These are phyloP conservation scores for Candida peoriensis DNA, from an alignment of 805 yeast genomes.

Conservation along the genomic window DNA sequence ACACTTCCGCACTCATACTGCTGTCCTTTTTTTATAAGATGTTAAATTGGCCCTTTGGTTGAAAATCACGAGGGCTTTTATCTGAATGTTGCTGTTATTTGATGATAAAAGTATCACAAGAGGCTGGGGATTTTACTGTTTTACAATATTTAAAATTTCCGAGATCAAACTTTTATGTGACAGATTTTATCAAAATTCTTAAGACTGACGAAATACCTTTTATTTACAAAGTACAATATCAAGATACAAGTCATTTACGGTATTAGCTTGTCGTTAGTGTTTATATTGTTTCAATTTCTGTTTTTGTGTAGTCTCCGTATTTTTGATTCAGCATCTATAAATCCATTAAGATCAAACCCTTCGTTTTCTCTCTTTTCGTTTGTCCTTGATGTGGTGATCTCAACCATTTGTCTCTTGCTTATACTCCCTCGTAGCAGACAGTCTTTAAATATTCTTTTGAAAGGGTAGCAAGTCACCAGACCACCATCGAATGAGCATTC, in stretches of 20 bases:
- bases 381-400: conserved; percentile 33
- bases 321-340: conserved; percentile 4
- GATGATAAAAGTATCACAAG: not conserved
- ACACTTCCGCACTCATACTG: too few relatives aligned
- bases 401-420: conserved; percentile 26
- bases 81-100: too few relatives aligned
- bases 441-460: conserved; percentile 40
- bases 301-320: conserved; percentile 2
- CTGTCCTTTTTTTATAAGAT: too few relatives aligned
- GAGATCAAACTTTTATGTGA: not conserved
- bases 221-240: not conserved
- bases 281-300: not conserved
- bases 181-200: not conserved
- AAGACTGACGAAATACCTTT: too few relatives aligned
- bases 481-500: conserved; percentile 42
- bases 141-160: not conserved
- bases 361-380: conserved; percentile 22
- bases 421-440: conserved; percentile 29
- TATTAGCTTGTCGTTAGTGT: not conserved
- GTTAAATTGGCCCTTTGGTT: not conserved
- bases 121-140: not conserved
- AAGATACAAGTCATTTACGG: not conserved
- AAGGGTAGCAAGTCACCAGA: conserved; percentile 42
- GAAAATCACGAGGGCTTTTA: not conserved
- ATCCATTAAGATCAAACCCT: conserved; percentile 10